phyloP scores from a whole-genome alignment of 352 stramenopile species.

The Pseudoperonospora humuli region DNA sequence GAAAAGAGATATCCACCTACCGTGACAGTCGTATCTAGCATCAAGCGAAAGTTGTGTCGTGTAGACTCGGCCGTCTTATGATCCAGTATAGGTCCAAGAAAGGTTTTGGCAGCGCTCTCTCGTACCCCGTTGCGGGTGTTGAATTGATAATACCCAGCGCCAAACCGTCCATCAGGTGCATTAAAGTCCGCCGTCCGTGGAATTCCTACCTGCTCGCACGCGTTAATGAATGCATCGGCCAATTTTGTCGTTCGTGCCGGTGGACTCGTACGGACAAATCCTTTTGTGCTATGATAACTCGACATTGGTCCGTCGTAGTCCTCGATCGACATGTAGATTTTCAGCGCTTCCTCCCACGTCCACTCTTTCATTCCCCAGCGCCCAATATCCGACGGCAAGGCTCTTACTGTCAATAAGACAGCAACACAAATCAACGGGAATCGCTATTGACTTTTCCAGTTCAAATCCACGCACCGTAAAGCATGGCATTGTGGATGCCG shows the following conservation, averaged over 20 bases:
- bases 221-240: conserved; percentile 43
- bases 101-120: conserved; percentile 66
- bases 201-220: conserved; percentile 47
- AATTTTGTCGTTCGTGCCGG: conserved; percentile 21
- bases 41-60: conserved; percentile 38
- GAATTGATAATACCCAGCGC: conserved; percentile 83
- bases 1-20: conserved; percentile 21
- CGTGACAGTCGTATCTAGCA: conserved; percentile 51
- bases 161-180: conserved; percentile 47
- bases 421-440: neutral
- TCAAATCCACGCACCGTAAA: conserved; percentile 49
- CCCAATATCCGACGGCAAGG: conserved; percentile 60
- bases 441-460: neutral
- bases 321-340: conserved; percentile 71
- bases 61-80: conserved; percentile 20
- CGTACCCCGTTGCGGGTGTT: conserved; percentile 77
- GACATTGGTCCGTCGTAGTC: conserved; percentile 52
- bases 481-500: conserved; percentile 89
- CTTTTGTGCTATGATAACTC: conserved; percentile 42
- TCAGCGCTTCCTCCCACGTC: conserved; percentile 63
- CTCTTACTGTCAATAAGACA: conserved; percentile 36
- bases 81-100: conserved; percentile 54
- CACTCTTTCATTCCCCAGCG: conserved; percentile 68
- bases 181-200: conserved; percentile 75
- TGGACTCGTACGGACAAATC: conserved; percentile 54